Conservation (phyloP, 2,329 filamentous ascomycete species). For the Raffaelea ambrosiae region DNA sequence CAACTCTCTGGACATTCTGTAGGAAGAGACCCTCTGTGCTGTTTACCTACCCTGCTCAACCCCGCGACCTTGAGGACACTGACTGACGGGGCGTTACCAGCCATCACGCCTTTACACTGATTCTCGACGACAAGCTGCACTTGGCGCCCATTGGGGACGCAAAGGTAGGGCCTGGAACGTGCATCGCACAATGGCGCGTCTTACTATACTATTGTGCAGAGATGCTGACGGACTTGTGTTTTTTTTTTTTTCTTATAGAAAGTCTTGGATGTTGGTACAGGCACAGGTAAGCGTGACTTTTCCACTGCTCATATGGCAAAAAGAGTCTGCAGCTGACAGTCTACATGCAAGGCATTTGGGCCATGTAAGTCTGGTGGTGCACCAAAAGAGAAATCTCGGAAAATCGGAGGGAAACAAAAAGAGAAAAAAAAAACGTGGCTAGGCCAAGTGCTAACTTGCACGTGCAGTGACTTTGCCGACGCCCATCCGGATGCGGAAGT, state of each 20-base stretch:
- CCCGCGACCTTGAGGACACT: background rate
- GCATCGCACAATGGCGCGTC: no score
- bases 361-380: conserved; percentile 1
- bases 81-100: no score
- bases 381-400: no score
- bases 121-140: conserved; percentile 16
- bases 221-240: no score
- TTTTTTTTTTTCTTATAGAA: no score
- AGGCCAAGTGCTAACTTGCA: no score
- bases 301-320: background rate
- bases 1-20: conserved; percentile 23
- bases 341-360: conserved; percentile 7
- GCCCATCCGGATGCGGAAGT: conserved; percentile 16
- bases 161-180: no score
- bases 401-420: no score
- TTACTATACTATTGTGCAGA: no score
- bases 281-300: conserved; percentile 4
- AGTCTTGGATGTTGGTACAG: conserved; percentile 9
- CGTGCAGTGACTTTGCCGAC: conserved; percentile 8
- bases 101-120: conserved; percentile 6
- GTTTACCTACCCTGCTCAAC: no score
- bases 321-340: no score
- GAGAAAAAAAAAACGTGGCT: no score
- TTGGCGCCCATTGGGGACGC: conserved; percentile 16
- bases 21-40: background rate